Evolutionary conservation across 495 filamentous ascomycete species (phyloP).

Genomic region (Hyaloscypha finlandica): DNA sequence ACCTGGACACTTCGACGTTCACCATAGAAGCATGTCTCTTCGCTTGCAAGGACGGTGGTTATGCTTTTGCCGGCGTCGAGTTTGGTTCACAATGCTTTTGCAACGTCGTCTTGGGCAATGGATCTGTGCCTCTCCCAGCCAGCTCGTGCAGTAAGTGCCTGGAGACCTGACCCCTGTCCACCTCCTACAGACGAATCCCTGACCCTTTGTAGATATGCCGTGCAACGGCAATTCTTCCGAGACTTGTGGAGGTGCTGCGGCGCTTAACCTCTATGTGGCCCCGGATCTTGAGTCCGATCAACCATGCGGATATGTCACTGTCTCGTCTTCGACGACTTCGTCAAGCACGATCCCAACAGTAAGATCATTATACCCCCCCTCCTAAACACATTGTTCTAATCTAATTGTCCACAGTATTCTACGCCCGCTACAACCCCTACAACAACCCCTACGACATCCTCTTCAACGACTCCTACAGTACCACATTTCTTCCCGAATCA

Average conservation of each 20-base stretch:
- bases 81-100: constrained; percentile 42
- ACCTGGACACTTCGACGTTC: constrained; percentile 32
- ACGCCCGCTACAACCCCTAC: neutral
- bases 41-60: constrained; percentile 46
- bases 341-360: constrained; percentile 2
- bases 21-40: constrained; percentile 39
- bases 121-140: constrained; percentile 37
- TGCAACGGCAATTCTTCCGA: constrained; percentile 49
- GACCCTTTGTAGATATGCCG: constrained; percentile 26
- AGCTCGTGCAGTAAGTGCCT: constrained; percentile 36
- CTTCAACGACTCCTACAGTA: neutral
- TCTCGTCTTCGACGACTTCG: constrained; percentile 9
- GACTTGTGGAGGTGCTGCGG: constrained; percentile 45
- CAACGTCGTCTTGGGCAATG: constrained; percentile 39
- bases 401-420: too few relatives aligned
- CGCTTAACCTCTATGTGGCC: constrained; percentile 46
- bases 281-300: constrained; percentile 38
- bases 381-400: too few relatives aligned
- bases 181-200: neutral
- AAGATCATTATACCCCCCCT: neutral
- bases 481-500: too few relatives aligned
- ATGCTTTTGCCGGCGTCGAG: constrained; percentile 53
- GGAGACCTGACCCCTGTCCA: neutral
- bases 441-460: constrained; percentile 17
- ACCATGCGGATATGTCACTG: constrained; percentile 40